A percentile compares a stretch with the other conserved stretches of the same genome.
These are phyloP conservation scores for Tylopilus orsonianus DNA, from an alignment of 1,284 basidiomycete genomes.

Conservation along the genomic window DNA sequence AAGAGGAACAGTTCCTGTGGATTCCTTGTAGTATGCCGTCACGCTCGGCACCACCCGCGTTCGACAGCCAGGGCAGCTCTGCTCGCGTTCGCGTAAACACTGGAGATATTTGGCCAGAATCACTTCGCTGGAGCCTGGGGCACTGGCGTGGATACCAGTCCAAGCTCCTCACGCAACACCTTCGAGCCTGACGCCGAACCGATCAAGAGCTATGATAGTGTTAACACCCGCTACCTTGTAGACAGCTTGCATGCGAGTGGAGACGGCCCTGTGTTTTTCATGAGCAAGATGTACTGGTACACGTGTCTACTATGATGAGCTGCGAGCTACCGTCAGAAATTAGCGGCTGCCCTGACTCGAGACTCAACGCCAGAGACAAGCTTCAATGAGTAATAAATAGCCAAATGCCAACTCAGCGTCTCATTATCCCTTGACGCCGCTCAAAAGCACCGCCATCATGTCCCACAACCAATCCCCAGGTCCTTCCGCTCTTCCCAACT, in stretches of 20 bases:
- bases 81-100: background rate
- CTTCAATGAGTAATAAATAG: constrained; percentile 31
- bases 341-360: constrained; percentile 12
- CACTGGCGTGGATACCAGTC: constrained; percentile 11
- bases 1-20: constrained; percentile 26
- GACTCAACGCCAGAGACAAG: constrained; percentile 32
- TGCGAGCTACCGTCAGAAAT: constrained; percentile 8
- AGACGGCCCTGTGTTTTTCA: background rate
- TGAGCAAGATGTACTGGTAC: background rate
- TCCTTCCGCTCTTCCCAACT: constrained; percentile 35
- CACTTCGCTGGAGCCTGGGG: background rate
- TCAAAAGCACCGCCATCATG: constrained; percentile 45
- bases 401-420: constrained; percentile 29
- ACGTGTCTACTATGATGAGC: constrained; percentile 2
- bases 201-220: constrained; percentile 4
- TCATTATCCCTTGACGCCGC: constrained; percentile 34
- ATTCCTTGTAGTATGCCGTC: constrained; percentile 22
- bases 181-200: constrained; percentile 6
- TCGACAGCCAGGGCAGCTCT: background rate
- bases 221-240: background rate
- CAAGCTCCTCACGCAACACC: constrained; percentile 11
- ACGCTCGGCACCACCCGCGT: constrained; percentile 1
- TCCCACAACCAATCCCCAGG: constrained; percentile 54
- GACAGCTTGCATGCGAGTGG: background rate
- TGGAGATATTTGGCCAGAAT: background rate